phyloP scores from a whole-genome alignment of 257 asterid genomes.

The Coffea canephora region DNA sequence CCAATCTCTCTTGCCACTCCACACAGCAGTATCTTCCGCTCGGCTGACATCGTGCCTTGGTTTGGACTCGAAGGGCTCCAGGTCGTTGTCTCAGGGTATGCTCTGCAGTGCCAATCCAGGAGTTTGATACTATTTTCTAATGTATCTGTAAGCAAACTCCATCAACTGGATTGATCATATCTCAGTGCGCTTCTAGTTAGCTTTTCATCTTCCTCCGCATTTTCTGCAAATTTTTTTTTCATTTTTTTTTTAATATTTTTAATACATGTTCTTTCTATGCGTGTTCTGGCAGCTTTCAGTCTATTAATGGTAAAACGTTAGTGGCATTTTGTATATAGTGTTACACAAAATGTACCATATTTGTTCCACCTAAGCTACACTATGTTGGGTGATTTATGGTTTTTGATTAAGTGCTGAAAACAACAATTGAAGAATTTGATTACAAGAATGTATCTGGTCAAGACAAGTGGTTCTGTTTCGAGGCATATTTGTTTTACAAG shows the following conservation, averaged over 20 bases:
- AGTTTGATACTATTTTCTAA: slow-evolving; percentile 69
- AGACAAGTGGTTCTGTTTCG: neutral
- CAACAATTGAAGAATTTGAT: neutral
- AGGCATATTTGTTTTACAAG: neutral
- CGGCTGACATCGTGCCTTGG: slow-evolving; percentile 85
- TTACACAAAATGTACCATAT: neutral
- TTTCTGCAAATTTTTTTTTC: neutral
- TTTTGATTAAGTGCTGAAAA: neutral
- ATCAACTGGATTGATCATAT: neutral
- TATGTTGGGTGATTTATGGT: too few species aligned
- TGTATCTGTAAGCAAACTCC: slow-evolving; percentile 56
- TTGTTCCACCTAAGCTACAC: neutral
- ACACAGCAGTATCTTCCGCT: slow-evolving; percentile 76
- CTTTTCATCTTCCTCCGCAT: neutral
- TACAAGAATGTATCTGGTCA: neutral
- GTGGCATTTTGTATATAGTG: neutral
- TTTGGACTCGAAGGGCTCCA: slow-evolving; percentile 63
- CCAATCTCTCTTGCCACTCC: slow-evolving; percentile 74
- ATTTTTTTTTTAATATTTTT: too few species aligned
- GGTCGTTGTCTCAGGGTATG: slow-evolving; percentile 99
- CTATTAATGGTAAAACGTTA: neutral
- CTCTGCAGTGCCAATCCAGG: slow-evolving; percentile 96
- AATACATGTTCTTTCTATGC: neutral
- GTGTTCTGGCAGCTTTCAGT: neutral
- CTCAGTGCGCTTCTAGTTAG: neutral